Percentiles rank a stretch among this genome's conserved stretches.
These are phyloP conservation scores for Quercus bicolor DNA, from an alignment of 306 rosid species.

Conservation along the genomic window DNA sequence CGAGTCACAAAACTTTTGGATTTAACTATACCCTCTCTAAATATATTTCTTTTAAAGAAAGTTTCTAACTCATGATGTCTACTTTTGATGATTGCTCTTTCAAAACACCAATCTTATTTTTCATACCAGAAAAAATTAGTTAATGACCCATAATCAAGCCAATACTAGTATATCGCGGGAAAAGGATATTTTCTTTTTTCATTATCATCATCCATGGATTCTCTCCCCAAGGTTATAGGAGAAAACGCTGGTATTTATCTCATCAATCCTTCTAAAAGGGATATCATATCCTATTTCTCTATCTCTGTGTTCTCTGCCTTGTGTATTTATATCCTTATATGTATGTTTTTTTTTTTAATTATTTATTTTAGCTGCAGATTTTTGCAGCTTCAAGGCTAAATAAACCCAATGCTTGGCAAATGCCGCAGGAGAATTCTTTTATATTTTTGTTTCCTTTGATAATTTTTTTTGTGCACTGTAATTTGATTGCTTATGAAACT, in stretches of 20 bases:
- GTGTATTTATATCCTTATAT: neutral
- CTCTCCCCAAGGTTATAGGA: slow-evolving; percentile 77
- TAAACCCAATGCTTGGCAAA: slow-evolving; percentile 81
- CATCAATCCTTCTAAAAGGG: slow-evolving; percentile 59
- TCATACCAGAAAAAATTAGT: no score
- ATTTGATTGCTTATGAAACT: neutral
- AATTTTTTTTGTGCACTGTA: neutral
- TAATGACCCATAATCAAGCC: neutral
- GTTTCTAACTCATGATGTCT: no score
- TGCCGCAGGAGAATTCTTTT: slow-evolving; percentile 65
- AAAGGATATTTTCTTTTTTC: no score
- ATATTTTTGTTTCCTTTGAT: neutral
- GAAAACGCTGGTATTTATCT: slow-evolving; percentile 78
- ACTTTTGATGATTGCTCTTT: no score
- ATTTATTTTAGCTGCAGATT: slow-evolving; percentile 2
- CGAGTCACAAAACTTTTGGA: no score
- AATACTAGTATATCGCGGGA: no score
- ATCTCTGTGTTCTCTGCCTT: neutral
- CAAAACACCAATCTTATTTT: no score
- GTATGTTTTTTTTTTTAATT: neutral
- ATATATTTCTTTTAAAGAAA: no score
- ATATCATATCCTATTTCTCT: no score
- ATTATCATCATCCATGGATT: slow-evolving; percentile 57
- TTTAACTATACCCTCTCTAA: no score
- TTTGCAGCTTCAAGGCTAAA: slow-evolving; percentile 83